Evolutionary conservation across 306 rosid species (phyloP), one percentile per base, ranked within the genome.

Genomic region (Fragaria vesca): DNA sequence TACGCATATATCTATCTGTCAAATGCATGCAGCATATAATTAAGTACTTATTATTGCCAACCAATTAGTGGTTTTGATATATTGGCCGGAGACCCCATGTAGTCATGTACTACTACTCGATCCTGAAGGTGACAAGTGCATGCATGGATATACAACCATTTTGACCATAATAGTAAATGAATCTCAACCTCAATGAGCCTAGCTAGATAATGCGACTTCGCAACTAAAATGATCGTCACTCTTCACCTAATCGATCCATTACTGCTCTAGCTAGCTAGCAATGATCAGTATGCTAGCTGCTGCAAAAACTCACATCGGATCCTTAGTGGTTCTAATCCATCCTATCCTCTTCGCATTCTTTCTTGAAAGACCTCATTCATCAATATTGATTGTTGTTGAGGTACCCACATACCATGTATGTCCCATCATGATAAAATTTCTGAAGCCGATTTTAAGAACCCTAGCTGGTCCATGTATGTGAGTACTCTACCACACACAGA

Each of bases 211-310:
- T 61, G 68, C 26, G 78, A 43, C 78, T 51, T 20, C 1, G 20
- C 77, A 43, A 66, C 57, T 7, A 65, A 12, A 30, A 20, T n/a
- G 81, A 76, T 76, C 30, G 55, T 17, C 36, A 71, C 81, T 72
- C 63, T 42, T 61, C 68, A 76, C 84, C 81, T 26, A 75, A 76
- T 42, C 45, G 45, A 42, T 77, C 7, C 42, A 73, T 63, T 57
- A 65, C 42, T 30, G 40, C 20, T 62, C 67, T 26, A 11, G 42
- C 20, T 32, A 13, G n/a, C 40, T 32, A 13, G 42, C 68, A 28
- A 65, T 34, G 46, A 65, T 65, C 69, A 8, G 13, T 17, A 34
- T 65, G 40, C 10, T 24, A 21, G 67, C 40, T 65, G 45, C 69
- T 65, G 69, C 69, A 1, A 32, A 30, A 78, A 58, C 50, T 15